phyloP scores from a whole-genome alignment of 169 alveolate genomes.

The Eimeria falciformis region DNA sequence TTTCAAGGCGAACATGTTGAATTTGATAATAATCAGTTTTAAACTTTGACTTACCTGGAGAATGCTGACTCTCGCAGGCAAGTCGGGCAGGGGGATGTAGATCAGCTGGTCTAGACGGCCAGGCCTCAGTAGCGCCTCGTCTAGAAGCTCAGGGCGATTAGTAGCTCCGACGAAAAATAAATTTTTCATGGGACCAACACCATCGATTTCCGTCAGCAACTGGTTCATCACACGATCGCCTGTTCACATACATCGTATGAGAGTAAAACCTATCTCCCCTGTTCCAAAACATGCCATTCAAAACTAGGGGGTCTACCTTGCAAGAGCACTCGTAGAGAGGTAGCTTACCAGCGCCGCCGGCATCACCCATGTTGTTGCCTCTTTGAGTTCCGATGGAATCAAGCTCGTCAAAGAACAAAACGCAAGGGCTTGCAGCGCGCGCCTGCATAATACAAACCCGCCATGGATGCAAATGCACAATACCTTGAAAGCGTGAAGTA shows the following conservation, averaged over 20 bases:
- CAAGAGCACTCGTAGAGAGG: no score
- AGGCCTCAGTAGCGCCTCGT: constrained; percentile 99
- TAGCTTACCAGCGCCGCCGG: constrained; percentile 93
- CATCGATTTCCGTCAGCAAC: constrained; percentile 99
- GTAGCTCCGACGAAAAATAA: constrained; percentile 99
- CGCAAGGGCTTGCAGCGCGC: constrained; percentile 99
- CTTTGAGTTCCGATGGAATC: constrained; percentile 99
- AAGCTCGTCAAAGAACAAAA: constrained; percentile 99
- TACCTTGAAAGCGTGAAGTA: neutral
- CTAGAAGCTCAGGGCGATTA: constrained; percentile 99
- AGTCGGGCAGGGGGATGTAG: constrained; percentile 99
- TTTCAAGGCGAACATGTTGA: neutral
- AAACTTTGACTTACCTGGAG: constrained; percentile 85
- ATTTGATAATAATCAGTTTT: no score
- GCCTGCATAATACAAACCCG: constrained; percentile 82
- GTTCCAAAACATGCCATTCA: no score
- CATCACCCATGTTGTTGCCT: constrained; percentile 92
- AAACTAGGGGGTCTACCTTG: no score
- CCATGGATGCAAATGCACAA: neutral
- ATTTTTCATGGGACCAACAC: constrained; percentile 99
- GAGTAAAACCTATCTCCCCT: no score
- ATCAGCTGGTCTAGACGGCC: constrained; percentile 99
- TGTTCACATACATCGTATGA: constrained; percentile 86
- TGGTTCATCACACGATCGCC: constrained; percentile 99
- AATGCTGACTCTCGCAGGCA: constrained; percentile 96